Evolutionary conservation across 176 grass and related monocot species (phyloP).

Genomic region (Eragrostis curvula): DNA sequence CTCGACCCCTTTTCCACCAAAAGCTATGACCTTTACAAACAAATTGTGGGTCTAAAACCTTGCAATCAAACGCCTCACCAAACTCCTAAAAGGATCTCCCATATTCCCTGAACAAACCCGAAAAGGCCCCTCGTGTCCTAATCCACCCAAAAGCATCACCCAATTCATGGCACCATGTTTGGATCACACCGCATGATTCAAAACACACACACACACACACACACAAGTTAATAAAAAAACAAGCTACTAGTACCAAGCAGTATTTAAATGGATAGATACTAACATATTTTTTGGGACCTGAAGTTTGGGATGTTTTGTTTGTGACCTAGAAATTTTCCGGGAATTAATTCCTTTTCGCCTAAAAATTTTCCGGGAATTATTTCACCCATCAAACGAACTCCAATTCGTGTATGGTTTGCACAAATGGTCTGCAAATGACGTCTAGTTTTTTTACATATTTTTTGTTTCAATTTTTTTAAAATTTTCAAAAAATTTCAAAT

Average conservation of each 20-base stretch:
- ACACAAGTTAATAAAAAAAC: too few species aligned
- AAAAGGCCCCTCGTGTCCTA: slow-evolving; percentile 16
- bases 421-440: too few species aligned
- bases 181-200: not conserved
- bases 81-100: not conserved
- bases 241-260: not conserved
- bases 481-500: too few species aligned
- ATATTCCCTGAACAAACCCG: slow-evolving; percentile 22
- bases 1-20: not conserved
- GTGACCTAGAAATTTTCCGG: too few species aligned
- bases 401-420: too few species aligned
- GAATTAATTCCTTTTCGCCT: too few species aligned
- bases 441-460: too few species aligned
- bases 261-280: not conserved
- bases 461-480: too few species aligned
- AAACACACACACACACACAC: too few species aligned
- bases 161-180: not conserved
- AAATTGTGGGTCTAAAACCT: not conserved
- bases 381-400: too few species aligned
- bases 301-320: not conserved
- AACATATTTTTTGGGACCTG: not conserved
- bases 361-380: too few species aligned
- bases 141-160: too few species aligned
- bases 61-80: slow-evolving; percentile 15
- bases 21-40: not conserved